A percentile compares a stretch with the other conserved stretches of the same genome.
phyloP scores from a whole-genome alignment of 192 early-diverging fungal genomes.

The Neocallimastix lanati region DNA sequence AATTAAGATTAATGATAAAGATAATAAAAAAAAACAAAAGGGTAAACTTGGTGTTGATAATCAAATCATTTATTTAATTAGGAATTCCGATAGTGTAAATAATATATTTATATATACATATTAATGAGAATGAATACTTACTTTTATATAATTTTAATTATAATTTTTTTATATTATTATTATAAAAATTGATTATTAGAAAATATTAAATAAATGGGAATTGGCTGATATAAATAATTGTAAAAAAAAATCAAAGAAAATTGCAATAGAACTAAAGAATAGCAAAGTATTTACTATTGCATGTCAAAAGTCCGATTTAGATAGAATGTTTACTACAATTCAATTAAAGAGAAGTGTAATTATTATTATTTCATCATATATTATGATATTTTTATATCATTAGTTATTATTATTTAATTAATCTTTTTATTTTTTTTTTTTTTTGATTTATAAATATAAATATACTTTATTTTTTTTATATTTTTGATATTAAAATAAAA shows the following conservation, averaged over 20 bases:
- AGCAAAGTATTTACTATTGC: slow-evolving; percentile 18
- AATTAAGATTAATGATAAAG: background rate
- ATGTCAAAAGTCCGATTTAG: slow-evolving; percentile 26
- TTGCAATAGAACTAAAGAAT: slow-evolving; percentile 16
- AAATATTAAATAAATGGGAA: slow-evolving; percentile 17
- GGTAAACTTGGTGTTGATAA: background rate
- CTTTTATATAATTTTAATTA: no score
- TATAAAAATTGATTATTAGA: no score
- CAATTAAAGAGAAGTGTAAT: background rate
- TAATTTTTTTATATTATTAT: no score
- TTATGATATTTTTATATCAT: no score
- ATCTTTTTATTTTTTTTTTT: no score
- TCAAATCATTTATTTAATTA: background rate
- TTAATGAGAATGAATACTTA: no score
- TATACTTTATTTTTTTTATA: no score
- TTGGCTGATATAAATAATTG: slow-evolving; percentile 10
- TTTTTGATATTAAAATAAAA: no score
- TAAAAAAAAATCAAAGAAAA: slow-evolving; percentile 28
- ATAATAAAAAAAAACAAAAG: background rate
- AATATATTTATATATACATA: no score
- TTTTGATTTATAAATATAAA: no score
- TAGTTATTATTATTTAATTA: no score
- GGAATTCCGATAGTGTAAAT: background rate
- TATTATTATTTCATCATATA: background rate
- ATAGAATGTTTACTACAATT: slow-evolving; percentile 7